Evolutionary conservation across 768 basidiomycete genomes (phyloP), one percentile per base, ranked within the genome.

Genomic region (Kwoniella dendrophila): DNA sequence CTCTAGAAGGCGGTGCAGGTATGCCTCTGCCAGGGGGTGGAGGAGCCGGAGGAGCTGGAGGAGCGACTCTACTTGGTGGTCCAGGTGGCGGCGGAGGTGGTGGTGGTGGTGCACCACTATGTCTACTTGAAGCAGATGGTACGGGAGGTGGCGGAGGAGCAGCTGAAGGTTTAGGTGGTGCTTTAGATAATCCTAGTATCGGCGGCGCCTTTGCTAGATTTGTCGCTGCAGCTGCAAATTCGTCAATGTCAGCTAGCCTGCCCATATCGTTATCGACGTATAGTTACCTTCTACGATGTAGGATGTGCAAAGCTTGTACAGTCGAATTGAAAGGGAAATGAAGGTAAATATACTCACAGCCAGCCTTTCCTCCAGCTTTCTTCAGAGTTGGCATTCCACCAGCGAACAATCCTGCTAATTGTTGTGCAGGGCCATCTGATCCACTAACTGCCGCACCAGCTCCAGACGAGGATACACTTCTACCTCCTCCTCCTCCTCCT

Each of bases 341-440:
- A 56, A 29, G 41, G 33, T 38, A n/a, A 20, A 24, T 56, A 44
- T 38, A 64, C 43, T 56, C 56, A 64, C 62, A 44, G 44, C 62
- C 22, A 49, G 50, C 63, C 4, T 73, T 82, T 59, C 85, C 84
- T 12, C 86, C 89, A n/a, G 88, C 84, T 45, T 90, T 86, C 82
- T 88, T 94, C 72, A 95, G 76, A 75, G 90, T 93, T 3, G 93
- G 93, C 82, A 95, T 86, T 1, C 93, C 92, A 16, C 90, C 92
- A 45, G 92, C 91, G 73, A 96, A 94, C 11, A 96, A 79, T 1
- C 86, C 87, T 32, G 86, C 92, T 3, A 94, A 81, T 77, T 93
- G 91, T 26, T 90, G 90, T 27, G 91, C 86, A 83, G 72, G 71
- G n/a, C 71, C 78, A 40, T 82, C 83, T 78, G 81, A 54, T 69